A percentile compares a stretch with the other conserved stretches of the same genome.
Conservation (phyloP, 495 filamentous ascomycete species). For the Hapsidospora chrysogenum region DNA sequence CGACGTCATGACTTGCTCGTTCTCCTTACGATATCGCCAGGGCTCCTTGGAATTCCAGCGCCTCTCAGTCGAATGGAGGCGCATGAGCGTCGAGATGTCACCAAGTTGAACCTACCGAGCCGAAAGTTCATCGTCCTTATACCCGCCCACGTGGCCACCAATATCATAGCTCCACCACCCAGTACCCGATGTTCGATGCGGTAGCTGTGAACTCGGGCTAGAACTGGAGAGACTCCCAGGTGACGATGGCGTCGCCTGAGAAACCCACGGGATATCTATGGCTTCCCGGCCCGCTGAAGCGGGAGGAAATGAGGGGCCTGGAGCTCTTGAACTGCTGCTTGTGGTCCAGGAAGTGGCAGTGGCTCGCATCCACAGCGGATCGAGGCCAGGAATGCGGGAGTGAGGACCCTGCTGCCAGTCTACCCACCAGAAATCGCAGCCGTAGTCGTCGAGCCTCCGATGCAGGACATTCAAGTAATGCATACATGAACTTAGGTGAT, state of each 20-base stretch:
- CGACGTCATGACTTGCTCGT: conserved; percentile 21
- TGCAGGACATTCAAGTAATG: conserved; percentile 40
- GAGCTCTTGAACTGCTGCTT: conserved; percentile 11
- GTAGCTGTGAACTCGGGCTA: conserved; percentile 47
- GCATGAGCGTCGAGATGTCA: conserved; percentile 38
- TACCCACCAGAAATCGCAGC: conserved; percentile 43
- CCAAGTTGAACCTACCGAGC: conserved; percentile 43
- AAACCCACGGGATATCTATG: conserved; percentile 47
- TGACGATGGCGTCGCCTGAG: conserved; percentile 38
- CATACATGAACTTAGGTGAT: conserved; percentile 33
- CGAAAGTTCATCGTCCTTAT: conserved; percentile 33
- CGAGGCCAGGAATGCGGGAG: conserved; percentile 34
- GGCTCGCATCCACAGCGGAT: conserved; percentile 46
- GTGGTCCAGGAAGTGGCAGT: conserved; percentile 39
- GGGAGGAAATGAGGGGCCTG: conserved; percentile 25
- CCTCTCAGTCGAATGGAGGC: conserved; percentile 35
- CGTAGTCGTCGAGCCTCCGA: conserved; percentile 27
- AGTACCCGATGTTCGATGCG: conserved; percentile 44
- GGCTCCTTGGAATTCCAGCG: conserved; percentile 39
- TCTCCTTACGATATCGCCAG: conserved; percentile 30
- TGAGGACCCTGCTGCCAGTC: conserved; percentile 44
- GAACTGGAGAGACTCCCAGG: conserved; percentile 39
- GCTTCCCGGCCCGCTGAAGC: conserved; percentile 39
- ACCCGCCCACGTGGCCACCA: conserved; percentile 36
- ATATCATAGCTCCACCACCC: conserved; percentile 53